Evolutionary conservation across 2,329 filamentous ascomycete genomes (phyloP).

Genomic region (Phyllosticta citriasiana): DNA sequence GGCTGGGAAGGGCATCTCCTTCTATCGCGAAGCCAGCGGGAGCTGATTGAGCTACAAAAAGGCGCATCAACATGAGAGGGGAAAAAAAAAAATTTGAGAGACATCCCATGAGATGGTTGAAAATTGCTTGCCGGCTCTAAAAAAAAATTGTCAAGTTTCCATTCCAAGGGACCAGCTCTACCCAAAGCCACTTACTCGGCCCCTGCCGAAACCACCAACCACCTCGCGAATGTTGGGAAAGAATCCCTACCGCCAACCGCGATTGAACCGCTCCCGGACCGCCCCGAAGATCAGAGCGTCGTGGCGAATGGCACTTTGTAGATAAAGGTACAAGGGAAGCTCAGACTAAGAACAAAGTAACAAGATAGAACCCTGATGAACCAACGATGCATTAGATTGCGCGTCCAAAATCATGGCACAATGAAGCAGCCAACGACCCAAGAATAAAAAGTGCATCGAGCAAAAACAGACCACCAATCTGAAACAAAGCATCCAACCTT

Average conservation of each 20-base stretch:
- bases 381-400: background rate
- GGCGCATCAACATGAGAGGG: background rate
- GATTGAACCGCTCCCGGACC: background rate
- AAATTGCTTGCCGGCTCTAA: background rate
- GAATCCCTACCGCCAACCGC: background rate
- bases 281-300: background rate
- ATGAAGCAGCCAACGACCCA: background rate
- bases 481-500: background rate
- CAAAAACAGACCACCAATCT: background rate
- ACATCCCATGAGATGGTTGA: background rate
- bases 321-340: background rate
- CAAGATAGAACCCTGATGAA: background rate
- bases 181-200: background rate
- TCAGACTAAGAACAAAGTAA: background rate
- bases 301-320: background rate
- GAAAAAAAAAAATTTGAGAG: background rate
- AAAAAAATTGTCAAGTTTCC: background rate
- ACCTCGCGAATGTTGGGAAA: background rate
- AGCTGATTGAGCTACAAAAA: slow-evolving; percentile 2
- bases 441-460: background rate
- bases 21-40: slow-evolving; percentile 32
- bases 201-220: background rate
- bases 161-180: background rate
- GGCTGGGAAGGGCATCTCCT: slow-evolving; percentile 25
- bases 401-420: background rate